These are phyloP conservation scores for Neurospora tetrasperma DNA, from an alignment of 495 filamentous ascomycete species.

Conservation along the genomic window DNA sequence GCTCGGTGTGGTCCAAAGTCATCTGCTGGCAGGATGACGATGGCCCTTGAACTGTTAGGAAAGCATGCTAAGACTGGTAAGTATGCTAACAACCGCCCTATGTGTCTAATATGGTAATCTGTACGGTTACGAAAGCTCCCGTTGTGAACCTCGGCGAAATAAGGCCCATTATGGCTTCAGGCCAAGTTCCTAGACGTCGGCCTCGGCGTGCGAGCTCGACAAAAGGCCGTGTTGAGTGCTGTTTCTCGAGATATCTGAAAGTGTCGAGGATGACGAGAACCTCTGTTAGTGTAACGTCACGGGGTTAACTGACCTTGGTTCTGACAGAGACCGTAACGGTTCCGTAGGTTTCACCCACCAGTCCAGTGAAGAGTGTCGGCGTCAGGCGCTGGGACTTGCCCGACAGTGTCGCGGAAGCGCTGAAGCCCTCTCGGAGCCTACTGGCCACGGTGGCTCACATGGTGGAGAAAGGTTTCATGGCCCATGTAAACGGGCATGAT, in stretches of 20 bases:
- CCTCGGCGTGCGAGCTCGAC: neutral
- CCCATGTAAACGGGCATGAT: neutral
- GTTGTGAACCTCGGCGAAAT: neutral
- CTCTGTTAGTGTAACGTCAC: neutral
- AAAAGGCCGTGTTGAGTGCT: neutral
- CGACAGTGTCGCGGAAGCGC: neutral
- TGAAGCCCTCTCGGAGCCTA: neutral
- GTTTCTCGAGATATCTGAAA: neutral
- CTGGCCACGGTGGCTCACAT: neutral
- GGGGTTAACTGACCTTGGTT: neutral
- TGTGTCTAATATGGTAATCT: neutral
- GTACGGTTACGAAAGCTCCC: neutral
- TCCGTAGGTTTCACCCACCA: neutral
- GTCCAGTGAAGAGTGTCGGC: neutral
- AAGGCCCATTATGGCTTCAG: neutral
- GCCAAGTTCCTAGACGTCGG: neutral
- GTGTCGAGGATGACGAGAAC: neutral
- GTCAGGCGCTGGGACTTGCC: neutral
- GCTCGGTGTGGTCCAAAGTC: neutral
- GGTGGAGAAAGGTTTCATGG: neutral
- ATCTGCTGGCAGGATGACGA: neutral
- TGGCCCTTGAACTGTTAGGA: neutral
- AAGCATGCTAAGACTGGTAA: neutral
- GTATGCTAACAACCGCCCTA: neutral
- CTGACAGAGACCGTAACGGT: neutral